phyloP scores from a whole-genome alignment of 2,329 filamentous ascomycete species.

The Penicillium sumatraense region DNA sequence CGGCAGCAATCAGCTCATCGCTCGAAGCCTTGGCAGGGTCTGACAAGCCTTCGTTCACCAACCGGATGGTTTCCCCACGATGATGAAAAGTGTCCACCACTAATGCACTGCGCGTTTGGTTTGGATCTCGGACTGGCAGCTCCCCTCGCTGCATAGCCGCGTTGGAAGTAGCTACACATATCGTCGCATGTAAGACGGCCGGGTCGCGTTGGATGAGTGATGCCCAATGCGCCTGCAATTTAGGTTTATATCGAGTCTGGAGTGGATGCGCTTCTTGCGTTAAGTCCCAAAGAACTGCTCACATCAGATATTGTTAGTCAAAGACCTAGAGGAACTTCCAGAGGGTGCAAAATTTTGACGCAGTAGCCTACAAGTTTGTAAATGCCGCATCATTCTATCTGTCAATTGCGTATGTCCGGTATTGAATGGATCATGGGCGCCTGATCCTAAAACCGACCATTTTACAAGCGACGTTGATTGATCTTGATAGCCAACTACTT shows the following conservation, averaged over 20 bases:
- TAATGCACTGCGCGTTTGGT: slow-evolving; percentile 34
- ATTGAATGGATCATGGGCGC: slow-evolving; percentile 42
- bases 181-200: slow-evolving; percentile 41
- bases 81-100: slow-evolving; percentile 45
- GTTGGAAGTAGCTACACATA: slow-evolving; percentile 44
- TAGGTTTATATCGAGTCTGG: slow-evolving; percentile 38
- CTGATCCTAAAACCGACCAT: slow-evolving; percentile 36
- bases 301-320: slow-evolving; percentile 6
- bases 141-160: slow-evolving; percentile 38
- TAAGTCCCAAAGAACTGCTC: slow-evolving; percentile 40
- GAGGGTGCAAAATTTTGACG: not conserved
- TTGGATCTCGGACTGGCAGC: slow-evolving; percentile 39
- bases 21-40: slow-evolving; percentile 43
- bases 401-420: slow-evolving; percentile 41
- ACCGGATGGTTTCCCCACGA: slow-evolving; percentile 43
- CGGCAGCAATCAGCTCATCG: slow-evolving; percentile 44
- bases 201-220: slow-evolving; percentile 41
- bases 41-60: slow-evolving; percentile 45
- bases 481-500: slow-evolving; percentile 13
- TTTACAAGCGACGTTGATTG: slow-evolving; percentile 15
- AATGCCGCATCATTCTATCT: slow-evolving; percentile 42
- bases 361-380: slow-evolving; percentile 39
- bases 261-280: slow-evolving; percentile 43
- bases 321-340: not conserved
- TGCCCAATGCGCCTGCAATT: slow-evolving; percentile 41